These are phyloP conservation scores for Thalassia testudinum DNA, from an alignment of 116 monocot genomes.

Conservation along the genomic window DNA sequence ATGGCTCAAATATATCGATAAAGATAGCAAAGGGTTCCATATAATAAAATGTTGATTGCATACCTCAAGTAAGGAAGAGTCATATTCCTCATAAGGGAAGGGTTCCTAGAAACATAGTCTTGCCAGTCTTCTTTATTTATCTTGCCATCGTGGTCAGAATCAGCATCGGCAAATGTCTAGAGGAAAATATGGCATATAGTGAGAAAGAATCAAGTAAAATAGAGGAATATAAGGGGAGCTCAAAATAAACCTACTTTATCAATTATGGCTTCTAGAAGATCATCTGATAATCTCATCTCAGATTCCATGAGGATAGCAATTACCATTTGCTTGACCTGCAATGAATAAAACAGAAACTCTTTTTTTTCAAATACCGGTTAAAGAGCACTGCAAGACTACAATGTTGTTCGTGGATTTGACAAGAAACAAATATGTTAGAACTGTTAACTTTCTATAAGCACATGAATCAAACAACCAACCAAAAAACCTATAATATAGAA, in stretches of 20 bases:
- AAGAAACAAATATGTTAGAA: no score
- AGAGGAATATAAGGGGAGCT: constrained; percentile 1
- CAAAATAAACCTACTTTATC: no score
- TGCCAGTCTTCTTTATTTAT: constrained; percentile 81
- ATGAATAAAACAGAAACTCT: not conserved
- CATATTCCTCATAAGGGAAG: constrained; percentile 85
- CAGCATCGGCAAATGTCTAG: constrained; percentile 95
- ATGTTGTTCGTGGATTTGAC: no score
- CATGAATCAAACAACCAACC: no score
- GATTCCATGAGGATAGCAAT: constrained; percentile 59
- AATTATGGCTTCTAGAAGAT: constrained; percentile 61
- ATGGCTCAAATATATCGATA: no score
- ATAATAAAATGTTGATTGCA: not conserved
- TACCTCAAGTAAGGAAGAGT: constrained; percentile 74
- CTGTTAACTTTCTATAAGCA: no score
- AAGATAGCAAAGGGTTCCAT: no score
- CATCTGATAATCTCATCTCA: constrained; percentile 43
- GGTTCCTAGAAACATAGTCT: constrained; percentile 45
- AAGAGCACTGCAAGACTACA: no score
- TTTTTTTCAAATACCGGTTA: no score
- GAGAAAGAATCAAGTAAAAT: not conserved
- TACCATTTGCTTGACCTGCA: constrained; percentile 67
- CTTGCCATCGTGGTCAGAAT: constrained; percentile 64
- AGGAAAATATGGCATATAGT: no score
- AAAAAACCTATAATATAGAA: no score